phyloP scores from a whole-genome alignment of 2,329 filamentous ascomycete species.

The Beauveria sp. region DNA sequence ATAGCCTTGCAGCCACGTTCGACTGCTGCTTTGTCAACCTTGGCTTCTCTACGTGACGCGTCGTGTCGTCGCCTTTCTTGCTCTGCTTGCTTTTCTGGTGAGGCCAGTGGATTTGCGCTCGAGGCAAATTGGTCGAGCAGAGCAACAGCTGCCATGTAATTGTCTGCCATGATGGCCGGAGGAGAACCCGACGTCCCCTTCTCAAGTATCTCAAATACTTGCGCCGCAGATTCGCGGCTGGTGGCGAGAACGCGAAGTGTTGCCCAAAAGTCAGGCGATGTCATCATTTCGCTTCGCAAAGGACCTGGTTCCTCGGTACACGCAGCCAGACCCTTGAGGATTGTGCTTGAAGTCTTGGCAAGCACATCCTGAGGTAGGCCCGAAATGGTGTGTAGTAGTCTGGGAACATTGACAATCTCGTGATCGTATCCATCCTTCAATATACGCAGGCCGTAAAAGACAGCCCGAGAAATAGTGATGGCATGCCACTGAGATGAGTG shows the following conservation, averaged over 20 bases:
- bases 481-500: slow-evolving; percentile 73
- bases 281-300: slow-evolving; percentile 85
- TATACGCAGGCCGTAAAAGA: slow-evolving; percentile 79
- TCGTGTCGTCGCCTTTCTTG: slow-evolving; percentile 30
- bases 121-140: slow-evolving; percentile 87
- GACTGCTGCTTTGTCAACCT: slow-evolving; percentile 46
- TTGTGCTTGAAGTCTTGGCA: slow-evolving; percentile 64
- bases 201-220: slow-evolving; percentile 83
- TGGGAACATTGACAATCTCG: slow-evolving; percentile 84
- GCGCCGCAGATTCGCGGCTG: slow-evolving; percentile 60
- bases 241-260: slow-evolving; percentile 70
- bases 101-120: slow-evolving; percentile 65
- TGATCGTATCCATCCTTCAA: slow-evolving; percentile 81
- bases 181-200: slow-evolving; percentile 65
- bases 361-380: slow-evolving; percentile 74
- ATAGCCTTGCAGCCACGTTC: slow-evolving; percentile 74
- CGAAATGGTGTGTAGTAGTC: slow-evolving; percentile 85
- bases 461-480: slow-evolving; percentile 73
- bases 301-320: slow-evolving; percentile 73
- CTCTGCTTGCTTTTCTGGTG: slow-evolving; percentile 62
- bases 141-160: slow-evolving; percentile 81
- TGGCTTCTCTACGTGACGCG: slow-evolving; percentile 18
- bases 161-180: slow-evolving; percentile 84
- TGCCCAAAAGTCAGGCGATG: slow-evolving; percentile 95
- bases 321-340: slow-evolving; percentile 69